phyloP scores from a whole-genome alignment of 495 filamentous ascomycete genomes.

The Penicillium subrubescens region DNA sequence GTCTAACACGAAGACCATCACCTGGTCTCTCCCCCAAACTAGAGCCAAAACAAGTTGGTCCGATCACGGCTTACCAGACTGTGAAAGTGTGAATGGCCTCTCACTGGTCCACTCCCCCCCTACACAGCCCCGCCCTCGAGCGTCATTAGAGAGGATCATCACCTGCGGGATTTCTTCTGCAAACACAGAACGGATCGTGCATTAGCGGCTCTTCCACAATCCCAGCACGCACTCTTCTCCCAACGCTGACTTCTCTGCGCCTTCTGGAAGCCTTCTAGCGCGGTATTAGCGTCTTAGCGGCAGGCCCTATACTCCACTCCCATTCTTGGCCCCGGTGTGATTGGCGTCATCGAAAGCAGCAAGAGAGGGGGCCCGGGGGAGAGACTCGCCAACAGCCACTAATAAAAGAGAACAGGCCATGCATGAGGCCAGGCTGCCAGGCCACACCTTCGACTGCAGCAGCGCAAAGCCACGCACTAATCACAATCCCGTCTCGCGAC shows the following conservation, averaged over 20 bases:
- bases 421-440: not conserved
- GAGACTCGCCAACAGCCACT: not conserved
- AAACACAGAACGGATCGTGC: conserved; percentile 20
- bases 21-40: not conserved
- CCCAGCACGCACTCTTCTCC: not conserved
- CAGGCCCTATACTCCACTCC: not conserved
- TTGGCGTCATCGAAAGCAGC: conserved; percentile 1
- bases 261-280: conserved; percentile 12
- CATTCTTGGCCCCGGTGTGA: conserved; percentile 1
- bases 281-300: conserved; percentile 13
- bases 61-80: not conserved
- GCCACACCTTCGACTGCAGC: not conserved
- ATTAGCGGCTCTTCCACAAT: conserved; percentile 12
- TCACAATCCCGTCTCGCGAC: not conserved
- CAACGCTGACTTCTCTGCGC: conserved; percentile 16
- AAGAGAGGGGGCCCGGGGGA: not conserved
- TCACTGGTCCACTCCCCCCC: not conserved
- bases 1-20: conserved; percentile 3
- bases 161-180: conserved; percentile 30
- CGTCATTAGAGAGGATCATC: conserved; percentile 14
- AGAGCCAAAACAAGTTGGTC: not conserved
- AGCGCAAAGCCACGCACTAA: not conserved
- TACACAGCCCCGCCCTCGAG: conserved; percentile 7
- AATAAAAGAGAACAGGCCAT: not conserved
- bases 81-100: conserved; percentile 11